Conservation (phyloP, 2,329 filamentous ascomycete species). For the Didymosphaeria variabile region DNA sequence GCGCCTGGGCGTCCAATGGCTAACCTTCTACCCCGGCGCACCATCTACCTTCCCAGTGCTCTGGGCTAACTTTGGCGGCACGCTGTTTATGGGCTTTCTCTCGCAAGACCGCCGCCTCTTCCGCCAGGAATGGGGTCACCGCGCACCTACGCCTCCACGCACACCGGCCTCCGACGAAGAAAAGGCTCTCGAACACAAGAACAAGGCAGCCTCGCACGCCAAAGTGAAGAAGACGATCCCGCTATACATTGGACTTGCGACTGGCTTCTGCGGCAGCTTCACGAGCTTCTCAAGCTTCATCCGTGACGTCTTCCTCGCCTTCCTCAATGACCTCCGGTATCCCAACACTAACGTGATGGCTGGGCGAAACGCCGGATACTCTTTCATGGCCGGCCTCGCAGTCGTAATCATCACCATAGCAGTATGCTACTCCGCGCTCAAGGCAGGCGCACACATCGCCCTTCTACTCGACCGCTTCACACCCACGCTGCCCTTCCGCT, state of each 20-base stretch:
- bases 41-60: constrained; percentile 78
- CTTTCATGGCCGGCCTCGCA: constrained; percentile 81
- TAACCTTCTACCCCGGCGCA: constrained; percentile 81
- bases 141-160: constrained; percentile 30
- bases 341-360: constrained; percentile 55
- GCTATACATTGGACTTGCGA: constrained; percentile 85
- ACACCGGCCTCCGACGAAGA: constrained; percentile 49
- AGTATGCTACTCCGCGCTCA: constrained; percentile 74
- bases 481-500: constrained; percentile 67
- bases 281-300: constrained; percentile 91
- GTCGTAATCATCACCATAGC: constrained; percentile 77
- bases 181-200: constrained; percentile 49
- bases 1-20: constrained; percentile 78
- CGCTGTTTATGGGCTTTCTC: constrained; percentile 85
- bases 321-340: constrained; percentile 75
- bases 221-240: constrained; percentile 85
- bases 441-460: constrained; percentile 79
- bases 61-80: constrained; percentile 89
- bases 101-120: constrained; percentile 81
- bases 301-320: constrained; percentile 78
- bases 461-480: constrained; percentile 65
- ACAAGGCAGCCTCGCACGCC: constrained; percentile 42
- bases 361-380: constrained; percentile 73
- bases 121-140: constrained; percentile 69
- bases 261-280: constrained; percentile 87